Percentiles rank a stretch among this genome's conserved stretches.
Conservation (phyloP, 1,139 yeast genomes). For the Pichia sp. region DNA sequence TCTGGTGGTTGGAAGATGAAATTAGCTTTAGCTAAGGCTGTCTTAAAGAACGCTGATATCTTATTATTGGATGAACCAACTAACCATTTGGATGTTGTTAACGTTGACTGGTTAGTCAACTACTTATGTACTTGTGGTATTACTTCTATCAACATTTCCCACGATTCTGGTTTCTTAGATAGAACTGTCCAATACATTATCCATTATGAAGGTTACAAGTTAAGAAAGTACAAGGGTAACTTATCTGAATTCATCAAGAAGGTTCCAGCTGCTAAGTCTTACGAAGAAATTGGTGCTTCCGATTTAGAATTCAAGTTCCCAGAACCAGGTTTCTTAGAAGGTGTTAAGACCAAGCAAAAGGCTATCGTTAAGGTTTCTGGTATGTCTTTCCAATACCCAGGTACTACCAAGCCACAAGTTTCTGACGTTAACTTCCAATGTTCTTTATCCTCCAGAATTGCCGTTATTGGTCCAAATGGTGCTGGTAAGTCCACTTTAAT, state of each 20-base stretch:
- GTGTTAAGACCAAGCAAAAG: constrained; percentile 99
- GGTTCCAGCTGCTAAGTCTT: constrained; percentile 98
- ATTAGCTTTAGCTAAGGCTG: constrained; percentile 99
- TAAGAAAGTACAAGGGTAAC: constrained; percentile 99
- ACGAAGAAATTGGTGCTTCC: constrained; percentile 98
- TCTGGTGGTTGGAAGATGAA: constrained; percentile 99
- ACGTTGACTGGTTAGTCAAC: constrained; percentile 99
- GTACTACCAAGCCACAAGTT: constrained; percentile 95
- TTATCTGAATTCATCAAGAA: constrained; percentile 97
- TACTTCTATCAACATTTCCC: constrained; percentile 97
- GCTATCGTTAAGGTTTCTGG: constrained; percentile 97
- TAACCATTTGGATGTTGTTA: constrained; percentile 99
- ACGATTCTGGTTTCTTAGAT: constrained; percentile 99
- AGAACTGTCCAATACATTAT: constrained; percentile 96
- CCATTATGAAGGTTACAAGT: constrained; percentile 99
- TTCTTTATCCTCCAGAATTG: constrained; percentile 98
- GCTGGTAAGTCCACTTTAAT: constrained; percentile 99
- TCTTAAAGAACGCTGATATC: constrained; percentile 97
- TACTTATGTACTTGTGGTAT: constrained; percentile 98
- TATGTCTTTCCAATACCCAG: constrained; percentile 99
- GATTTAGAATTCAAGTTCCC: constrained; percentile 97
- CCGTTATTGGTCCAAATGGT: constrained; percentile 99
- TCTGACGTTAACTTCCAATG: constrained; percentile 93
- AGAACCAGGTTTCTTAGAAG: constrained; percentile 99
- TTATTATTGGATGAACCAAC: constrained; percentile 99